Evolutionary conservation across 306 rosid species (phyloP).

Genomic region (Biancaea sappan): DNA sequence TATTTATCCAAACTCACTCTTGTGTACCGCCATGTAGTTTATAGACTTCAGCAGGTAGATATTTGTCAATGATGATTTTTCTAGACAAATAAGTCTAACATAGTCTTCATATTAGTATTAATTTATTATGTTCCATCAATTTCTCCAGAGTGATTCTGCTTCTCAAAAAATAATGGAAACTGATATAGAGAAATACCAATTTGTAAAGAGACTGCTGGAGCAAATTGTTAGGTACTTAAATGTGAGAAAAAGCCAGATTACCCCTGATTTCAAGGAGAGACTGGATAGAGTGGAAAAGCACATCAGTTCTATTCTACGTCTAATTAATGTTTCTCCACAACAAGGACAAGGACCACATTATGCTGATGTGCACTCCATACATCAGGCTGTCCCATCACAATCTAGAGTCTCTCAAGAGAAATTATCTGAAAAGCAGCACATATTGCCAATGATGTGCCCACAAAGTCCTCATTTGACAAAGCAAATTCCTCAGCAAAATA

Average conservation of each 20-base stretch:
- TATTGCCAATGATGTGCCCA: neutral
- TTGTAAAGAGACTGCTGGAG: neutral
- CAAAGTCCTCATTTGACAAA: neutral
- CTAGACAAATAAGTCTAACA: neutral
- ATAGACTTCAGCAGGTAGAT: slow-evolving; percentile 22
- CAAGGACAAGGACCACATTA: slow-evolving; percentile 13
- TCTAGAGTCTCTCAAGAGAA: slow-evolving; percentile 1
- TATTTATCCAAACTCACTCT: neutral
- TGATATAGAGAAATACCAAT: neutral
- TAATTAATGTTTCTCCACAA: neutral
- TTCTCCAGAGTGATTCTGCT: slow-evolving; percentile 26
- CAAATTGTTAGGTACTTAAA: slow-evolving; percentile 5
- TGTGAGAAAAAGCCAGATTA: slow-evolving; percentile 38
- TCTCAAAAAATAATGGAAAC: neutral
- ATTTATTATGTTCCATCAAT: neutral
- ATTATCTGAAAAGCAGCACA: neutral
- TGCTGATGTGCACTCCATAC: slow-evolving; percentile 18
- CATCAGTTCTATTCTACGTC: neutral
- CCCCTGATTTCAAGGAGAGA: neutral
- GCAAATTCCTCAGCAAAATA: slow-evolving; percentile 24
- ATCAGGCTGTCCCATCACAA: slow-evolving; percentile 23
- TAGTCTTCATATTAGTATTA: neutral
- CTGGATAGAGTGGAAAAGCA: neutral
- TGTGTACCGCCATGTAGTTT: neutral
- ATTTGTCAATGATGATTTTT: neutral